Evolutionary conservation across 176 grass and related monocot genomes (phyloP), one percentile per base, ranked within the genome.

Genomic region (Oryza glaberrima): DNA sequence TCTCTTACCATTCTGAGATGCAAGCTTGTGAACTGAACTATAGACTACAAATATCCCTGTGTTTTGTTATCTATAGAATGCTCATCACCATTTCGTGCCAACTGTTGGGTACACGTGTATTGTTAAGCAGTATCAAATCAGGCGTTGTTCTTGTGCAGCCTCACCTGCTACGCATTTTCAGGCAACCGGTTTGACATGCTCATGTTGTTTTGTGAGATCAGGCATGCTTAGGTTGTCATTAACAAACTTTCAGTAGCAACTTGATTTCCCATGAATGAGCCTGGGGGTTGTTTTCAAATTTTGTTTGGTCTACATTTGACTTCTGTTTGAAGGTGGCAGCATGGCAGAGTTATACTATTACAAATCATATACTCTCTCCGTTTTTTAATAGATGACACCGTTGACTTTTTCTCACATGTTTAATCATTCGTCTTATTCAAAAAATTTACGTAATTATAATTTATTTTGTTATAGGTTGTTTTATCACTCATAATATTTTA

Each of bases 1-100:
- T 48, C 69, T 83, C 28, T 87, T 87, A 40, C 48, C 80, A 58
- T 40, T 65, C 52, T 9, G 17, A 76, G 54, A 32, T 70, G 49
- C 65, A 70, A 45, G 40, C 48, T 68, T 75, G 47, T 77, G 54
- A 16, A 78, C 46, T 44, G 72, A 67, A 77, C 58, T 54, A 54
- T 1, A 5, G 30, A n/a, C 40, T 89, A 11, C 3, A 34, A 2
- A 44, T 43, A 41, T 80, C 7, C 4, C 61, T 22, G 51, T 85
- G 30, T 49, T 35, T 32, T 23, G 41, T 80, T 54, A 38, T 72
- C 1, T 61, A 19, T 61, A 10, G 56, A 61, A 61, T 61, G 56
- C 7, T 22, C 2, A 6, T 61, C 56, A 61, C 20, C 6, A 22
- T 22, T 61, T 61, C 20, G 19, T 23, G 58, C 58, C 58, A 63